These are phyloP conservation scores for Ogataea thermomethanolica DNA, from an alignment of 805 yeast species.

Conservation along the genomic window DNA sequence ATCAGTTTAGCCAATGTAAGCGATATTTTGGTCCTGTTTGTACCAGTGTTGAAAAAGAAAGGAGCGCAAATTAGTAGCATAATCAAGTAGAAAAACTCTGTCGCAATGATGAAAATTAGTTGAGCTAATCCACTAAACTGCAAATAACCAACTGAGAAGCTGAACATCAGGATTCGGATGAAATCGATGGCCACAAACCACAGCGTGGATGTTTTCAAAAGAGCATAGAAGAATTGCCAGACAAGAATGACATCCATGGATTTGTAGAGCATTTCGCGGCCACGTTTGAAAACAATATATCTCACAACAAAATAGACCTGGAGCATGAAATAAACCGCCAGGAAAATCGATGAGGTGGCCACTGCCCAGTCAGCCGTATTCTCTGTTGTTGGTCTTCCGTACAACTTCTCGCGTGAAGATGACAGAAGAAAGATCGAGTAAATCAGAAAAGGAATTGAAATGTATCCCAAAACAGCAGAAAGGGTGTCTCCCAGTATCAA, in stretches of 20 bases:
- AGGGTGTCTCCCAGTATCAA: slow-evolving; percentile 35
- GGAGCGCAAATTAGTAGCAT: slow-evolving; percentile 30
- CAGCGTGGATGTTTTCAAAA: slow-evolving; percentile 41
- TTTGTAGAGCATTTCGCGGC: slow-evolving; percentile 38
- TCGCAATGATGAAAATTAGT: slow-evolving; percentile 35
- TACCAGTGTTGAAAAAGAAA: slow-evolving; percentile 31
- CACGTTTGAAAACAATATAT: slow-evolving; percentile 26
- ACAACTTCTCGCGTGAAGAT: slow-evolving; percentile 15
- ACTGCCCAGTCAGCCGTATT: slow-evolving; percentile 23
- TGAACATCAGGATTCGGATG: slow-evolving; percentile 32
- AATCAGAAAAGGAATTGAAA: slow-evolving; percentile 43
- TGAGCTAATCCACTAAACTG: slow-evolving; percentile 45
- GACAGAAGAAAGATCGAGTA: slow-evolving; percentile 31
- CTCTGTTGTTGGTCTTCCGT: slow-evolving; percentile 16
- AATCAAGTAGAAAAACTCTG: slow-evolving; percentile 34
- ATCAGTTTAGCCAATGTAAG: slow-evolving; percentile 38
- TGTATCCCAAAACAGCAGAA: slow-evolving; percentile 33
- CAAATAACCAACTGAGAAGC: slow-evolving; percentile 42
- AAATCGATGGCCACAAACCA: slow-evolving; percentile 39
- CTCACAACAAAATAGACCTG: slow-evolving; percentile 35
- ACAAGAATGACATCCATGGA: slow-evolving; percentile 43
- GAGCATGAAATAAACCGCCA: slow-evolving; percentile 33
- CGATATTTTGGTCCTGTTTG: slow-evolving; percentile 32
- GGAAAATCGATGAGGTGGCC: slow-evolving; percentile 33
- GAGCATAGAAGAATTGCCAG: slow-evolving; percentile 45